Base-by-base conservation (phyloP, 768 basidiomycete genomes). In the Solioccasus polychromus region DNA sequence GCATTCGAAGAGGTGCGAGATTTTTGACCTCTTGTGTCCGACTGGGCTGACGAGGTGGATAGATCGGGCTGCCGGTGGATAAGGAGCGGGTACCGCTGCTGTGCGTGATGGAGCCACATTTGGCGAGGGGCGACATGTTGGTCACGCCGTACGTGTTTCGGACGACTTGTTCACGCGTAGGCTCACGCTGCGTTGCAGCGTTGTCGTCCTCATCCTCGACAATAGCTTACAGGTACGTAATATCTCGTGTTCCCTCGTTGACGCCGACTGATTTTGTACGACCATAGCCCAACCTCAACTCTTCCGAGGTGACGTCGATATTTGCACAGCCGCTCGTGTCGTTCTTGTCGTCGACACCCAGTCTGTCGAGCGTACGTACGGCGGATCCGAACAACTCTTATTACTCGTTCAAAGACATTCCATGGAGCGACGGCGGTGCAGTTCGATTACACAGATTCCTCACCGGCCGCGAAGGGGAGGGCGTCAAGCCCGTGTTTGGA, bases 1-100 rank as follows among this genome's bases (percentile, higher is more conserved):
- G 91, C 92, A 0, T 92, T 80, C 47, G 92, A 95, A 66, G 92
- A 95, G 79, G 92, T 91, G 44, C 7, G 63, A n/a, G n/a, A n/a
- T 47, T 12, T 17, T 9, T 26, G n/a, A n/a, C n/a, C n/a, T n/a
- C n/a, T n/a, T n/a, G n/a, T n/a, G n/a, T n/a, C n/a, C n/a, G n/a
- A n/a, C n/a, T n/a, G n/a, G n/a, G n/a, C n/a, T n/a, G n/a, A n/a
- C n/a, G n/a, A n/a, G n/a, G n/a, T n/a, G n/a, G n/a, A n/a, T 60
- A 94, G 92, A 85, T 94, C 35, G 92, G 92, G n/a, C 71, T 95
- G 8, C 84, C 90, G 1, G 69, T 66, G 23, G 88, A 93, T 63
- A 71, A 71, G 56, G 70, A 68, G 23, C 85, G 83, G 54, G 80
- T 88, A 0, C 88, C 88, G 1, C 59, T 89, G 4, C 69, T 94